Base-by-base conservation (phyloP, 2,329 filamentous ascomycete genomes). In the Volutella citrinella region DNA sequence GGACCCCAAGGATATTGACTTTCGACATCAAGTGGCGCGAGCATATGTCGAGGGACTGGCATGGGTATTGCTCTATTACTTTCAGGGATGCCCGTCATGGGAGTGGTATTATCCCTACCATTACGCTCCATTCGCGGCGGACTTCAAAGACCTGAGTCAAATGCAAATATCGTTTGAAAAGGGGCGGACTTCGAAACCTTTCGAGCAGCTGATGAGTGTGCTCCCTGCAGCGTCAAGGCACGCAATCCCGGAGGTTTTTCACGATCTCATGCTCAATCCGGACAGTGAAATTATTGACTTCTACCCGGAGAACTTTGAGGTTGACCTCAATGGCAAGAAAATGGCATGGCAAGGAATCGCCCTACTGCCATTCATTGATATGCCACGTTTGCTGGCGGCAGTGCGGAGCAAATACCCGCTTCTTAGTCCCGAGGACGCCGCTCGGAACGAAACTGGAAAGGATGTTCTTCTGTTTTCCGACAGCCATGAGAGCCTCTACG, bases 21-120 rank as follows among this genome's bases (percentile, higher is more conserved):
- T 97, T 62, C 85, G 91, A 34, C 84, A 90, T 61, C 78, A 88
- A 55, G 94, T 98, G 36, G 93, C 85, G 21, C 78, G 80, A 34
- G 80, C 87, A n/a, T 98, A 98, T 59, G 89, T 91, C 10, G 89
- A 97, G 68, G 93, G 93, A 21, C 75, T 98, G 9, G 85, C 85
- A 15, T 98, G 94, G 93, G 93, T 98, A 23, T 69, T 98, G 31
- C 72, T 90, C 21, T 98, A 98, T 64, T 98, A 98, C 61, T 95
- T 96, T 62, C 93, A 98, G 63, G 93, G 93, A 17, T 98, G 93
- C 53, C 89, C 93, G 15, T 96, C 89, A 1, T 98, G 94, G 93
- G 94, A 91, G 32, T 98, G 93, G 93, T 98, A 93, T 60, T 98
- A 96, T 56, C 93, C 93, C 1, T 95, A 97, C 56, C 93, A 98